Conservation (phyloP, 495 filamentous ascomycete species). For the Parathielavia hyrcaniae region DNA sequence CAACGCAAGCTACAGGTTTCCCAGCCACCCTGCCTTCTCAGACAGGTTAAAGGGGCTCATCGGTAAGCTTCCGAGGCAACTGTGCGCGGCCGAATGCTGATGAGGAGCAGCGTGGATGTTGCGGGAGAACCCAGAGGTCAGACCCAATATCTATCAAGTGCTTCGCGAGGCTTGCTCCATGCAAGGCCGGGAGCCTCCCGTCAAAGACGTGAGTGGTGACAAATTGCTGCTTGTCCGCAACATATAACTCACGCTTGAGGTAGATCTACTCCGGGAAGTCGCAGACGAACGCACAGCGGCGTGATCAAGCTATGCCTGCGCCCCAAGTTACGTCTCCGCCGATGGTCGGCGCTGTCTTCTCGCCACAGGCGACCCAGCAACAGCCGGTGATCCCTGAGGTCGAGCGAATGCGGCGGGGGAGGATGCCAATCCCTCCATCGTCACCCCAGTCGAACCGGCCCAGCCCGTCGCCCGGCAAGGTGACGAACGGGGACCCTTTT, state of each 20-base stretch:
- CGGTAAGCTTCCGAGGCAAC: slow-evolving; percentile 49
- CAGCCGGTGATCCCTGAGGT: slow-evolving; percentile 79
- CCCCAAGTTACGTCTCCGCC: slow-evolving; percentile 45
- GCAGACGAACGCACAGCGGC: slow-evolving; percentile 31
- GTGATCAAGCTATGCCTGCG: slow-evolving; percentile 19
- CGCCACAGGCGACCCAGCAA: slow-evolving; percentile 60
- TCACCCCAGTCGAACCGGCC: slow-evolving; percentile 49
- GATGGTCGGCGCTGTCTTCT: slow-evolving; percentile 62
- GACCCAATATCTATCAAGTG: slow-evolving; percentile 93
- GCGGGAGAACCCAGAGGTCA: slow-evolving; percentile 68
- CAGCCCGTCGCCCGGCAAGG: slow-evolving; percentile 67
- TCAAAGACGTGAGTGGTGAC: slow-evolving; percentile 70
- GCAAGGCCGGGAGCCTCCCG: slow-evolving; percentile 81
- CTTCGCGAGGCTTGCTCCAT: slow-evolving; percentile 78
- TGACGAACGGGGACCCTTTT: slow-evolving; percentile 77
- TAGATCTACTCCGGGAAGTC: slow-evolving; percentile 79
- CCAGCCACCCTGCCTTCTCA: slow-evolving; percentile 79
- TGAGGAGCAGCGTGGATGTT: slow-evolving; percentile 71
- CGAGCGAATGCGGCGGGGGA: slow-evolving; percentile 86
- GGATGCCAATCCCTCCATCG: slow-evolving; percentile 55
- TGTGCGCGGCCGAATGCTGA: slow-evolving; percentile 28
- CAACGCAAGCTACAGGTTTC: slow-evolving; percentile 92
- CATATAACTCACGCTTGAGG: slow-evolving; percentile 16
- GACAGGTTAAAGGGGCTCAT: slow-evolving; percentile 87
- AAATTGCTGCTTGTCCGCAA: slow-evolving; percentile 1